A percentile compares a stretch with the other conserved stretches of the same genome.
These are phyloP conservation scores for Aspergillus carlsbadensis DNA, from an alignment of 495 filamentous ascomycete genomes.

Conservation along the genomic window DNA sequence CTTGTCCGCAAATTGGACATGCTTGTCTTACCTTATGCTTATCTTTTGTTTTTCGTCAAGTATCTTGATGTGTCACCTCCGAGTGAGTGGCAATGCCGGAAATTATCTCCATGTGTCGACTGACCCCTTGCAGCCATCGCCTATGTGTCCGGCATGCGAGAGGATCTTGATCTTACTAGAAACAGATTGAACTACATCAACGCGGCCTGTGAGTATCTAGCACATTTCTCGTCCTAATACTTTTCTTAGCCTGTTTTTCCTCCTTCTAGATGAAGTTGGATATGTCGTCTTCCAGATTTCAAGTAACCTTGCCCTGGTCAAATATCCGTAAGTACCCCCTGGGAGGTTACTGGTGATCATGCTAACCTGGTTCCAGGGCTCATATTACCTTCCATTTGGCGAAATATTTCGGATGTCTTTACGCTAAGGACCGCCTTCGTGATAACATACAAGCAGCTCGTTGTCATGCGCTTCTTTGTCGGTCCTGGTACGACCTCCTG, in stretches of 20 bases:
- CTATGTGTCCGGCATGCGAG: neutral
- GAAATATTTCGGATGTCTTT: neutral
- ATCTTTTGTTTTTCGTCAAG: neutral
- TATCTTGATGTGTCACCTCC: neutral
- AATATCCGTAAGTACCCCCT: neutral
- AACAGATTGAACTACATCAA: neutral
- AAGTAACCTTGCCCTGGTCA: neutral
- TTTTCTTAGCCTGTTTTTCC: too few species aligned
- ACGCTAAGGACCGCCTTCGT: neutral
- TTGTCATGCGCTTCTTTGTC: neutral
- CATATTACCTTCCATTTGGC: neutral
- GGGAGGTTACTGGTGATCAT: neutral
- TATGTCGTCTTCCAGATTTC: neutral
- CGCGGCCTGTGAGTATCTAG: neutral
- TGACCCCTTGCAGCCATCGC: neutral
- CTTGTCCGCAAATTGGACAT: neutral
- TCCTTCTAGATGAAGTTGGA: neutral
- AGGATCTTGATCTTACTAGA: neutral
- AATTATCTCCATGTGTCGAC: neutral
- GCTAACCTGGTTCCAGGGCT: neutral
- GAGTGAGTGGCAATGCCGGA: neutral
- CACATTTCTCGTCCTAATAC: neutral
- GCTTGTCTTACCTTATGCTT: neutral
- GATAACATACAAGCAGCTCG: neutral
- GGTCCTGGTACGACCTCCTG: neutral